These are phyloP conservation scores for Diaporthe sp. DNA, from an alignment of 2,329 filamentous ascomycete genomes.

Conservation along the genomic window DNA sequence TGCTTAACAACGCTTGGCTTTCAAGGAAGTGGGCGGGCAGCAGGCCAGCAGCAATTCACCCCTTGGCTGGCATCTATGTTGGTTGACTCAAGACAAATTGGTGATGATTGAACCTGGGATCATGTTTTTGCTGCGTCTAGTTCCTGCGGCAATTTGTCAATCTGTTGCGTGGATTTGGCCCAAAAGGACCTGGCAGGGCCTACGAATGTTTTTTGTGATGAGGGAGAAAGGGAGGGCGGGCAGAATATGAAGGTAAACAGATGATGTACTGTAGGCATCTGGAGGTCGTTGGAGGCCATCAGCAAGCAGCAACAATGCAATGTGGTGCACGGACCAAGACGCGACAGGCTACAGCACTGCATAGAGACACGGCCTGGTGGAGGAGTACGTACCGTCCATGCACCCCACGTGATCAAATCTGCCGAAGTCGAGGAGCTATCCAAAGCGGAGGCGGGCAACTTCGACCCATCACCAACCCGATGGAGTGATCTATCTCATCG, in stretches of 20 bases:
- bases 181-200: neutral
- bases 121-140: neutral
- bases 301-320: conserved; percentile 10
- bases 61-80: conserved; percentile 9
- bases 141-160: neutral
- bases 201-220: neutral
- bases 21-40: neutral
- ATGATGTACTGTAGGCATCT: neutral
- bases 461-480: conserved; percentile 31
- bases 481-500: conserved; percentile 14
- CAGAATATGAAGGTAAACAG: neutral
- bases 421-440: conserved; percentile 33
- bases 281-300: neutral
- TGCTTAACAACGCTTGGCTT: neutral
- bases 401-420: conserved; percentile 33
- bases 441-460: conserved; percentile 32
- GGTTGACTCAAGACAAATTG: neutral
- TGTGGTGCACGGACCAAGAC: conserved; percentile 21
- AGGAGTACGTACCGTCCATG: neutral
- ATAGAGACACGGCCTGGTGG: neutral
- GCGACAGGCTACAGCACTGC: neutral
- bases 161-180: neutral
- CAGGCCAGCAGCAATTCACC: conserved; percentile 14
- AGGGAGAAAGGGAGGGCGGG: neutral
- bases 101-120: neutral